A percentile compares a stretch with the other conserved stretches of the same genome.
Conservation (phyloP, 169 alveolate genomes). For the Eimeria acervulina region DNA sequence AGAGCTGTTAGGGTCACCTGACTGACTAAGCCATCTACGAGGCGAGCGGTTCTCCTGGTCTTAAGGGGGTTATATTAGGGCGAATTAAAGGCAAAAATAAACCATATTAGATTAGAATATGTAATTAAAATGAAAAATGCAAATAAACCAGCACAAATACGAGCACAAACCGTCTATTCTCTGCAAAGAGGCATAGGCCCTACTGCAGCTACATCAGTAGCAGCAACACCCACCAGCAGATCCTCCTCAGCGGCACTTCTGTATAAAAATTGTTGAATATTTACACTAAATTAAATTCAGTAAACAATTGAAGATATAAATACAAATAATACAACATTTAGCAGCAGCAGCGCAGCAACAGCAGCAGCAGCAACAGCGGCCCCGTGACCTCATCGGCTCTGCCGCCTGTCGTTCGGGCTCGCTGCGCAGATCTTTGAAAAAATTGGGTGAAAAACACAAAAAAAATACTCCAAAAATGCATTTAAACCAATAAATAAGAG, state of each 20-base stretch:
- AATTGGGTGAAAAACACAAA: neutral
- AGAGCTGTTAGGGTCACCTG: neutral
- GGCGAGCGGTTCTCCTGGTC: neutral
- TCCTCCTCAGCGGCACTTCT: neutral
- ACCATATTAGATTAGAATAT: neutral
- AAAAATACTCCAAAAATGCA: too few relatives aligned
- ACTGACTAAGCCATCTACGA: neutral
- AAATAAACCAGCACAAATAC: too few relatives aligned
- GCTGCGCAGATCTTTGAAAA: neutral
- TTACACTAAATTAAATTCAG: neutral
- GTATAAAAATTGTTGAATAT: neutral
- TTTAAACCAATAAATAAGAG: too few relatives aligned
- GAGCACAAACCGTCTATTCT: too few relatives aligned
- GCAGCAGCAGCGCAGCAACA: neutral
- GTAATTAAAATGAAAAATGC: neutral
- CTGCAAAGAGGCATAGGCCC: neutral
- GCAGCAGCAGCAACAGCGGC: neutral
- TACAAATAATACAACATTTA: neutral
- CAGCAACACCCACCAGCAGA: neutral
- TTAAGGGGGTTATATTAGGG: neutral
- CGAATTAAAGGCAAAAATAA: neutral
- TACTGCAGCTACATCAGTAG: neutral
- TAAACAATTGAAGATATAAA: neutral
- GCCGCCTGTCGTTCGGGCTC: neutral
- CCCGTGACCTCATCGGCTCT: constrained; percentile 14